Evolutionary conservation across 2,329 filamentous ascomycete species (phyloP).

Genomic region (Aspergillus sp.): DNA sequence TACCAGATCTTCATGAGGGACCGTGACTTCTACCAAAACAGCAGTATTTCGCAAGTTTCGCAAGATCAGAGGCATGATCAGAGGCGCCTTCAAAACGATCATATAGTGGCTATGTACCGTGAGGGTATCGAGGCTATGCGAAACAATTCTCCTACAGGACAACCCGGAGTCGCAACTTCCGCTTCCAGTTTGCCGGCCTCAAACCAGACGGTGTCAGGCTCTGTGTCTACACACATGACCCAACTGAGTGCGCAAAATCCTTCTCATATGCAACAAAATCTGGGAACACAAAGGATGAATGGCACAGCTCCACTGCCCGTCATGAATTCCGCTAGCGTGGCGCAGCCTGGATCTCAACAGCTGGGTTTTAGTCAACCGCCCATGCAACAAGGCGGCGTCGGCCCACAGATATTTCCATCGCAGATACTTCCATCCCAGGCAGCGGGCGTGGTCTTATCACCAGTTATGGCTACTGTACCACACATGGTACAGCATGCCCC

Average conservation of each 20-base stretch:
- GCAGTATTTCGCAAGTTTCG: not conserved
- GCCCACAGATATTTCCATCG: not conserved
- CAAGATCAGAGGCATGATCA: not conserved
- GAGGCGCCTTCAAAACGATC: conserved; percentile 14
- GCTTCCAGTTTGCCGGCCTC: not conserved
- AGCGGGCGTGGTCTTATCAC: not conserved
- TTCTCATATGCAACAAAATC: not conserved
- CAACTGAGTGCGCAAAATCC: not conserved
- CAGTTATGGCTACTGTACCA: not conserved
- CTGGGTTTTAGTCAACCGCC: not conserved
- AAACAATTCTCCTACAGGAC: not conserved
- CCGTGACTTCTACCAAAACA: conserved; percentile 18
- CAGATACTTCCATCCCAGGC: not conserved
- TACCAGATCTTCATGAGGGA: conserved; percentile 22
- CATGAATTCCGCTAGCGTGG: not conserved
- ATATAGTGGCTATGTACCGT: conserved; percentile 19
- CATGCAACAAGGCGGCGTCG: not conserved
- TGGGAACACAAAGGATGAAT: not conserved
- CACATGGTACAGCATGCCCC: not conserved
- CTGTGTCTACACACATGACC: not conserved
- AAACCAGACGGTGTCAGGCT: not conserved
- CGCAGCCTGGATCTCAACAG: not conserved
- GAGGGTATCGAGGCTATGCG: not conserved
- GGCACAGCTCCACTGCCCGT: not conserved
- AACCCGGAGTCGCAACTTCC: not conserved